Evolutionary conservation across 2,329 filamentous ascomycete genomes (phyloP).

Genomic region (Laburnicola sp.): DNA sequence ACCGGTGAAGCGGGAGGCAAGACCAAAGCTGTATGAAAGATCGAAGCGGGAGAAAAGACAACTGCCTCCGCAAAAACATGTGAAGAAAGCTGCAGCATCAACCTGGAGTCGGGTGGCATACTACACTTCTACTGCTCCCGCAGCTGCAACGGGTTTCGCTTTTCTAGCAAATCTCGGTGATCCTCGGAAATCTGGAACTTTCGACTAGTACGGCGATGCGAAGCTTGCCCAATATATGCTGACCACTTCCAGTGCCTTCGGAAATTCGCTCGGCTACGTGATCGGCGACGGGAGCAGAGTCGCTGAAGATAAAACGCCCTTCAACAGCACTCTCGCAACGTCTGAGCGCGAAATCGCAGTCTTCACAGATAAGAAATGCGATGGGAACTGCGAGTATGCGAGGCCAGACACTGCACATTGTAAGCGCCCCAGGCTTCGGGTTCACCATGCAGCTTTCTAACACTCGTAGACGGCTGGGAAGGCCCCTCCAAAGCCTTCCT

Average conservation of each 20-base stretch:
- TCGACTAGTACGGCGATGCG: constrained; percentile 48
- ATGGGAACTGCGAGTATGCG: constrained; percentile 52
- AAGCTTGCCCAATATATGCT: constrained; percentile 4
- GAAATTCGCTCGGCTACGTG: constrained; percentile 62
- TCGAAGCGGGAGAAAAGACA: no score
- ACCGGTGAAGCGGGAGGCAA: not conserved
- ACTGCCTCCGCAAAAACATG: not conserved
- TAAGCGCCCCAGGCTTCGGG: constrained; percentile 32
- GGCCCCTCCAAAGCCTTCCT: constrained; percentile 73
- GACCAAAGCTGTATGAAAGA: not conserved
- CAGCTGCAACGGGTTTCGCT: constrained; percentile 55
- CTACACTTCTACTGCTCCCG: constrained; percentile 49
- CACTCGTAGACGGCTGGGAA: constrained; percentile 66
- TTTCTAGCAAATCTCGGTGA: constrained; percentile 63
- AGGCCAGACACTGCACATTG: constrained; percentile 57
- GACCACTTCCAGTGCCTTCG: constrained; percentile 49
- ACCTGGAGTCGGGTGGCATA: constrained; percentile 53
- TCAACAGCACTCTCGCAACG: constrained; percentile 50
- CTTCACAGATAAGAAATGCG: constrained; percentile 49
- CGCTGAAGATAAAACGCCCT: constrained; percentile 52
- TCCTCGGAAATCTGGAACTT: constrained; percentile 57
- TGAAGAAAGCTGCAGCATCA: constrained; percentile 22
- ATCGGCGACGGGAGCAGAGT: constrained; percentile 53
- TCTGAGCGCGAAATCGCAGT: constrained; percentile 42
- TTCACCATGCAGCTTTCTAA: constrained; percentile 6